These are phyloP conservation scores for Triadica sebifera DNA, from an alignment of 345 rosid genomes.

Conservation along the genomic window DNA sequence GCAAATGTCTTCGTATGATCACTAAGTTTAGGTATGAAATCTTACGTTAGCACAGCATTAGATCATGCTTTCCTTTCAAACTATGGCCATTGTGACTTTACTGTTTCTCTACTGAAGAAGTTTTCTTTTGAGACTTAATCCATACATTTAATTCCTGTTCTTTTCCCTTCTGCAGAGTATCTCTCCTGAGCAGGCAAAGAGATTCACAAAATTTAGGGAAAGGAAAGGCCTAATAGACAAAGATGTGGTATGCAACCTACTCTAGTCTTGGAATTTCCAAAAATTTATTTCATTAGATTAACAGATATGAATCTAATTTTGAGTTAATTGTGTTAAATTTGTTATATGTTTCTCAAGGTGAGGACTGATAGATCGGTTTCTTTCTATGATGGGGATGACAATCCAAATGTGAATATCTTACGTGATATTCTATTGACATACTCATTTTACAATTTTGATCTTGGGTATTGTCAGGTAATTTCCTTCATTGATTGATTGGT, in stretches of 20 bases:
- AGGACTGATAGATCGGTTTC: conserved; percentile 83
- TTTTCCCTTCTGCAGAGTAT: conserved; percentile 60
- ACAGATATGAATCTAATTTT: background rate
- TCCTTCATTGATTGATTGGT: conserved; percentile 10
- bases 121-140: conserved; percentile 17
- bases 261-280: background rate
- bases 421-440: conserved; percentile 85
- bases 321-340: conserved; percentile 7
- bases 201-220: conserved; percentile 91
- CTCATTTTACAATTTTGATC: conserved; percentile 95
- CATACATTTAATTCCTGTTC: conserved; percentile 11
- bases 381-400: conserved; percentile 89
- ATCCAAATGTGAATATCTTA: conserved; percentile 72
- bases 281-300: background rate
- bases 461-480: conserved; percentile 96
- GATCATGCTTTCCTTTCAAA: background rate
- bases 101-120: conserved; percentile 4
- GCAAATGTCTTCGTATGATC: background rate
- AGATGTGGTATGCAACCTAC: conserved; percentile 74
- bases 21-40: background rate
- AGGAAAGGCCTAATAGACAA: conserved; percentile 88
- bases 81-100: background rate
- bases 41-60: conserved; percentile 1
- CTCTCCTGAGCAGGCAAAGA: conserved; percentile 85
- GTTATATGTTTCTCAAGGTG: conserved; percentile 50